These are phyloP conservation scores for Conidiobolus incongruus DNA, from an alignment of 371 early-diverging fungal genomes.

Conservation along the genomic window DNA sequence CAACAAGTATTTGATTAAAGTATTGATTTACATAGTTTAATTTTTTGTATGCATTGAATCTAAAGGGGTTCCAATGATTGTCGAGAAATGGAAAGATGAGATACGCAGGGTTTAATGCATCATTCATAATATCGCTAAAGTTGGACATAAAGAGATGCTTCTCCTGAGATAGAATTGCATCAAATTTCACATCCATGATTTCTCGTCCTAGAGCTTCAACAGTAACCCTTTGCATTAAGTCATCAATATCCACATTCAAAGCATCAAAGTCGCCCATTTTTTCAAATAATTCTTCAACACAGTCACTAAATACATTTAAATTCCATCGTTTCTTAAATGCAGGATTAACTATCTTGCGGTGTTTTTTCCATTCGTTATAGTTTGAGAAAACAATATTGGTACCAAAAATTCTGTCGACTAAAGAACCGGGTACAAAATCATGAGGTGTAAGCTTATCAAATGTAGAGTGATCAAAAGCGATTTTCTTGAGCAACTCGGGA, in stretches of 20 bases:
- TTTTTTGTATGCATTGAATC: not conserved
- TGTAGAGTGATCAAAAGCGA: no score
- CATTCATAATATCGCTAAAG: not conserved
- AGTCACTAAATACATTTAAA: no score
- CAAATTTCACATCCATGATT: not conserved
- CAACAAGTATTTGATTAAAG: not conserved
- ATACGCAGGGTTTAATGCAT: not conserved
- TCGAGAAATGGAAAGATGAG: not conserved
- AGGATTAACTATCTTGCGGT: constrained; percentile 11
- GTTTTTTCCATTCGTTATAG: constrained; percentile 10
- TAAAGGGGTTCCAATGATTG: not conserved
- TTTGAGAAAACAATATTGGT: constrained; percentile 8
- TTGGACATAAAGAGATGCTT: not conserved
- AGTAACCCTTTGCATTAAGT: not conserved
- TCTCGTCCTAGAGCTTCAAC: not conserved
- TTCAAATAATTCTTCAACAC: no score
- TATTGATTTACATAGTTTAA: not conserved
- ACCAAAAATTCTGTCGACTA: constrained; percentile 4
- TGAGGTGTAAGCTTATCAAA: no score
- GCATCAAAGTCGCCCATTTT: no score
- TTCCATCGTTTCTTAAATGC: constrained; percentile 8
- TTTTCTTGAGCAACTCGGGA: no score
- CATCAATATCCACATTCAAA: constrained; percentile 11
- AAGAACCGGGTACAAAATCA: no score
- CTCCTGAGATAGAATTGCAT: not conserved